phyloP scores from a whole-genome alignment of 192 early-diverging fungal species.

The Phycomyces blakesleeanus region DNA sequence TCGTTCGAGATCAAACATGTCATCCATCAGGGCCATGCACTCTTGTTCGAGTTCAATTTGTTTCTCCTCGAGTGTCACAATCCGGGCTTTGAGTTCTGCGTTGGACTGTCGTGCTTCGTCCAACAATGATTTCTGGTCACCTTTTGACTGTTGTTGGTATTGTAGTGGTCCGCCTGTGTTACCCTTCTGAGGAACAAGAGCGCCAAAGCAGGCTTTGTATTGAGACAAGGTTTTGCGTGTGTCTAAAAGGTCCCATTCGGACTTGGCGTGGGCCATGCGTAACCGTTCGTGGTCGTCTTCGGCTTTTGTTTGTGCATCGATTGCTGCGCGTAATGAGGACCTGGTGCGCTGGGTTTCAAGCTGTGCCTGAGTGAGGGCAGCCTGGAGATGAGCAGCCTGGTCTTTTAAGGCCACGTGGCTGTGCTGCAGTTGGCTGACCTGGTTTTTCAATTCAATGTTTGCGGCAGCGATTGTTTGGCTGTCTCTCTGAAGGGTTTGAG shows the following conservation, averaged over 20 bases:
- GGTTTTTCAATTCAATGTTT: not conserved
- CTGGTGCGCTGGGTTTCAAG: not conserved
- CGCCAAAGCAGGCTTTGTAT: not conserved
- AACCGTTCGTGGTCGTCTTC: not conserved
- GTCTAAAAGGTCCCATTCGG: not conserved
- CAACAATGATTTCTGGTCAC: not conserved
- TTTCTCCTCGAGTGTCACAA: not conserved
- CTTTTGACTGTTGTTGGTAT: not conserved
- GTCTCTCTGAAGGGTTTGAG: not conserved
- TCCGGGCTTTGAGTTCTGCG: not conserved
- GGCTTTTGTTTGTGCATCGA: not conserved
- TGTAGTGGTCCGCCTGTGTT: not conserved
- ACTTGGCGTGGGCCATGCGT: not conserved
- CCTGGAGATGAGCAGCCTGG: not conserved
- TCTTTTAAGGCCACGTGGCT: not conserved
- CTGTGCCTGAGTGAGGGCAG: not conserved
- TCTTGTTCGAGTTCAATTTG: not conserved
- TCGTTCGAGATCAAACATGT: not conserved
- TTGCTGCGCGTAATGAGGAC: not conserved
- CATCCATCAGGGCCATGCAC: not conserved
- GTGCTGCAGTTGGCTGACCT: not conserved
- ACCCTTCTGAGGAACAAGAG: not conserved
- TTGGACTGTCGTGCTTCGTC: not conserved
- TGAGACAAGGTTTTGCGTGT: not conserved
- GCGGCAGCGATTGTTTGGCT: not conserved